phyloP scores from a whole-genome alignment of 2,329 filamentous ascomycete species.

The Plectosphaerella plurivora region DNA sequence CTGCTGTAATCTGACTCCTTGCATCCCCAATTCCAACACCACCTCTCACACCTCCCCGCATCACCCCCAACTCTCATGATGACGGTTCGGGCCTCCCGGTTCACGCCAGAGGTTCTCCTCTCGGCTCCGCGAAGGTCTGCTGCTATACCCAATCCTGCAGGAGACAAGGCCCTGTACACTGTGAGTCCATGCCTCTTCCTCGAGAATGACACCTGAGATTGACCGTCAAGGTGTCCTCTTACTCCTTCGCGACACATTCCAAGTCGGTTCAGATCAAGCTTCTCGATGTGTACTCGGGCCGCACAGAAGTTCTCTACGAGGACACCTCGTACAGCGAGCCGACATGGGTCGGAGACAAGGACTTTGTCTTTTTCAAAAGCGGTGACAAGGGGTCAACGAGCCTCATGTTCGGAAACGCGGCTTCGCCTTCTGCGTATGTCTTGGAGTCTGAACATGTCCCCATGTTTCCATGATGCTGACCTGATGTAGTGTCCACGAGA shows the following conservation, averaged over 20 bases:
- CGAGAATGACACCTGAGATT: not conserved
- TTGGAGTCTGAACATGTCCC: not conserved
- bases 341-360: conserved; percentile 69
- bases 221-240: conserved; percentile 56
- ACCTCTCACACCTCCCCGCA: too few species aligned
- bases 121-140: conserved; percentile 69
- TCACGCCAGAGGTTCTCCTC: conserved; percentile 74
- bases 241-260: conserved; percentile 73
- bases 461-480: not conserved
- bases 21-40: too few species aligned
- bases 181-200: conserved; percentile 26
- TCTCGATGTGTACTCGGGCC: conserved; percentile 63
- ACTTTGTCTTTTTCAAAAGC: conserved; percentile 51
- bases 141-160: conserved; percentile 64
- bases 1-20: too few species aligned
- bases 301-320: conserved; percentile 61
- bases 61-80: conserved; percentile 33
- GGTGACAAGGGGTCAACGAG: conserved; percentile 42
- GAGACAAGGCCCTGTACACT: conserved; percentile 60
- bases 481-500: conserved; percentile 25
- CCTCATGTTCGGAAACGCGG: conserved; percentile 36
- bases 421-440: conserved; percentile 33
- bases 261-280: conserved; percentile 66
- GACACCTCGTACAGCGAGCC: conserved; percentile 64
- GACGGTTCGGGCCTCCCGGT: conserved; percentile 66